Evolutionary conservation across 352 stramenopile species (phyloP).

Genomic region (Phytophthora hibernalis): DNA sequence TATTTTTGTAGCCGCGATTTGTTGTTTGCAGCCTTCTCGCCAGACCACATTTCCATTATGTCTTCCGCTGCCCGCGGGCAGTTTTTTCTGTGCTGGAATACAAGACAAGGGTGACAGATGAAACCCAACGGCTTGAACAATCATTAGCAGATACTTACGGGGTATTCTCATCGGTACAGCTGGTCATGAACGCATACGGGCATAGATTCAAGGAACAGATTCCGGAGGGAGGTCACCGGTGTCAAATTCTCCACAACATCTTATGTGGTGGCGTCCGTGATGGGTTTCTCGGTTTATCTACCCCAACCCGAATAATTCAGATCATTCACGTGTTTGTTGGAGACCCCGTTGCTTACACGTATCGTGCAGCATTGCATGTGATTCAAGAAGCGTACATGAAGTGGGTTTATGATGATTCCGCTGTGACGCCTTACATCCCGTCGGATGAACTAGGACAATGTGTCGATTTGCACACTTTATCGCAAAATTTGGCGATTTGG

Average conservation of each 20-base stretch:
- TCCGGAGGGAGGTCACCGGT: not conserved
- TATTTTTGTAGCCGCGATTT: not conserved
- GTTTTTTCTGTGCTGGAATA: slow-evolving; percentile 7
- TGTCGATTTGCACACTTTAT: not conserved
- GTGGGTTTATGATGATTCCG: slow-evolving; percentile 4
- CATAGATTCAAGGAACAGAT: not conserved
- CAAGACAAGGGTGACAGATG: slow-evolving; percentile 1
- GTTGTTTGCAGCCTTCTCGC: slow-evolving; percentile 5
- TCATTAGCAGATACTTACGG: slow-evolving; percentile 1
- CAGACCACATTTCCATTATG: slow-evolving; percentile 1
- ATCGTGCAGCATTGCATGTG: not conserved
- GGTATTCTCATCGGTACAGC: not conserved
- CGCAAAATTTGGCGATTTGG: slow-evolving; percentile 5
- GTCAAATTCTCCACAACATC: slow-evolving; percentile 8
- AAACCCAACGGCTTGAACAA: not conserved
- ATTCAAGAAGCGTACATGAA: slow-evolving; percentile 4
- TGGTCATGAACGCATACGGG: not conserved
- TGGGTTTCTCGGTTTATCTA: slow-evolving; percentile 2
- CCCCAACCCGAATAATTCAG: not conserved
- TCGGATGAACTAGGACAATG: not conserved
- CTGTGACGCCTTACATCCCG: not conserved
- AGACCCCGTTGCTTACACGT: not conserved
- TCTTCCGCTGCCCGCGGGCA: not conserved
- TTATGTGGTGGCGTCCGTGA: slow-evolving; percentile 1
- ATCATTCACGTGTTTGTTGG: slow-evolving; percentile 8